Evolutionary conservation across 1,139 yeast genomes (phyloP).

Genomic region (Kazachstania sp.): DNA sequence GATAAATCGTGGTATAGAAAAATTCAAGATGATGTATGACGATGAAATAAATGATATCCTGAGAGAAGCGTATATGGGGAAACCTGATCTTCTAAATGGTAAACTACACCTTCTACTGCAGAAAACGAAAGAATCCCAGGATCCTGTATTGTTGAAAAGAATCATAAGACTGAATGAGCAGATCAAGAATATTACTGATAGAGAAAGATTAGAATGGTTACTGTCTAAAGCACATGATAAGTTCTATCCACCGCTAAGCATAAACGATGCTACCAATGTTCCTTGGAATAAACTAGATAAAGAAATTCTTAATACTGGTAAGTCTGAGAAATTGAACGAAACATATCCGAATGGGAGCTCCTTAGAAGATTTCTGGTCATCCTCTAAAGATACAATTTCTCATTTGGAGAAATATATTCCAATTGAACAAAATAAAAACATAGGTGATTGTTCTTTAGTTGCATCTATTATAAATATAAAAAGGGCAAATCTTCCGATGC

Average conservation of each 20-base stretch:
- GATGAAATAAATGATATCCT: slow-evolving; percentile 10
- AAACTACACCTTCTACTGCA: slow-evolving; percentile 3
- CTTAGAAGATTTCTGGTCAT: slow-evolving; percentile 9
- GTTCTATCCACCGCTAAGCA: slow-evolving; percentile 34
- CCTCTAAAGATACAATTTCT: neutral
- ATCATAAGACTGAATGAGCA: slow-evolving; percentile 14
- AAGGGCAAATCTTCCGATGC: slow-evolving; percentile 31
- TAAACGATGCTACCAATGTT: slow-evolving; percentile 15
- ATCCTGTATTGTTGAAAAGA: slow-evolving; percentile 11
- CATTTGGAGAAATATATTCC: slow-evolving; percentile 13
- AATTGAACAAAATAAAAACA: slow-evolving; percentile 40
- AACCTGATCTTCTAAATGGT: slow-evolving; percentile 1
- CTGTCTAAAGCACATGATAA: slow-evolving; percentile 33
- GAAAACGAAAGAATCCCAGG: slow-evolving; percentile 9
- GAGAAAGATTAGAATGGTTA: slow-evolving; percentile 38
- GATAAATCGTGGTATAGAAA: neutral
- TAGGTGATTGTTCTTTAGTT: slow-evolving; percentile 72
- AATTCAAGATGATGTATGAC: slow-evolving; percentile 7
- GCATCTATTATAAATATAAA: slow-evolving; percentile 44
- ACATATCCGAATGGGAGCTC: slow-evolving; percentile 15
- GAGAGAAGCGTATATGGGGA: slow-evolving; percentile 7
- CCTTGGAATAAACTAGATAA: slow-evolving; percentile 13
- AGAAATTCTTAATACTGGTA: slow-evolving; percentile 6
- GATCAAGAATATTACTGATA: slow-evolving; percentile 12
- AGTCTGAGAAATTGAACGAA: slow-evolving; percentile 4